Conservation (phyloP, 768 basidiomycete genomes). For the Tremella mesenterica region DNA sequence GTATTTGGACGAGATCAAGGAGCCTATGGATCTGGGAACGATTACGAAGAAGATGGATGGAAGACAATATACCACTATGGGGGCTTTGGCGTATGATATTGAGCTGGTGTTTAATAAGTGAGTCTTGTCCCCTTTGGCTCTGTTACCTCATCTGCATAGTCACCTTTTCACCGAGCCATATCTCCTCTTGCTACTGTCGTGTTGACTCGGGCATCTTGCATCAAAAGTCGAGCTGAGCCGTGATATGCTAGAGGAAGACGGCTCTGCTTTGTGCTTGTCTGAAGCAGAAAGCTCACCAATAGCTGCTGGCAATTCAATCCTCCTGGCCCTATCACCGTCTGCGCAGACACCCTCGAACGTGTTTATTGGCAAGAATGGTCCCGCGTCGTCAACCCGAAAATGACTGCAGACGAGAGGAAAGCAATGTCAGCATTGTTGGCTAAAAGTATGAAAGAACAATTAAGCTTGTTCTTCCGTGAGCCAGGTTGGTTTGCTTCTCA, state of each 20-base stretch:
- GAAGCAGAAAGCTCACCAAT: conserved; percentile 1
- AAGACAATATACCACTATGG: conserved; percentile 68
- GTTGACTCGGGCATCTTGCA: no score
- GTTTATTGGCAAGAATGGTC: conserved; percentile 79
- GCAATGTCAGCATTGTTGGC: conserved; percentile 63
- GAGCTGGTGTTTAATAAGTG: conserved; percentile 72
- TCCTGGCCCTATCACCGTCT: conserved; percentile 59
- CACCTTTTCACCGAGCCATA: no score
- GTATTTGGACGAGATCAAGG: conserved; percentile 84
- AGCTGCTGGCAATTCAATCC: conserved; percentile 85
- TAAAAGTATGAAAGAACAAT: conserved; percentile 59
- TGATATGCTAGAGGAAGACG: background rate
- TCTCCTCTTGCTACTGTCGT: no score
- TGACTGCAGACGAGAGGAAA: conserved; percentile 71
- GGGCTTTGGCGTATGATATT: conserved; percentile 67
- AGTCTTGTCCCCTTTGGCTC: no score
- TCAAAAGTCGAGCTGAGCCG: no score
- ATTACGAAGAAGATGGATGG: conserved; percentile 60
- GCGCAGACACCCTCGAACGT: conserved; percentile 65
- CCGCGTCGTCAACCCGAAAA: conserved; percentile 61
- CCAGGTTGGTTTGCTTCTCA: conserved; percentile 7
- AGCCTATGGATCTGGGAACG: conserved; percentile 91
- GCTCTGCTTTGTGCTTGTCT: background rate
- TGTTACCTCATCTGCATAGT: no score
- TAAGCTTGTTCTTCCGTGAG: conserved; percentile 47